Base-by-base conservation (phyloP, 73 alveolate species). In the Paramecium pentaurelia region DNA sequence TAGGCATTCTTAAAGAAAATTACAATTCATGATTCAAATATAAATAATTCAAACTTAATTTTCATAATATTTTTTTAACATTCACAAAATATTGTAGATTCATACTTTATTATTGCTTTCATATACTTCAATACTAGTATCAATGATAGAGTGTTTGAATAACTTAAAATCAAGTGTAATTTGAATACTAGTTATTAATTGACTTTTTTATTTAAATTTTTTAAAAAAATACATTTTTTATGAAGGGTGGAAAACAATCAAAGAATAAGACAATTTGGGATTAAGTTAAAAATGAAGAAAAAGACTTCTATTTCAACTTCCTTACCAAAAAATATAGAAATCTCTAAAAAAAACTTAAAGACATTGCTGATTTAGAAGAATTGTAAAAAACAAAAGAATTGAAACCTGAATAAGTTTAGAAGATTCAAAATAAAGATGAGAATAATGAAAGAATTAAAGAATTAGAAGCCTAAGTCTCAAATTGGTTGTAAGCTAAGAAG, bases 231-330 rank as follows among this genome's bases (percentile, higher is more conserved):
- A 25, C 77, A 64, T 64, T 25, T 64, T 64, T 64, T 64, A 64
- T 64, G 84, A 64, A 64, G 84, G 84, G 84, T 64, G 84, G 45
- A 32, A 64, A 64, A 64, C 84, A 64, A 64, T 64, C 42, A 64
- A 64, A 64, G 84, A 64, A 7, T 64, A 64, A 64, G 47, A 32
- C 84, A 27, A 64, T 64, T 64, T 64, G 84, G 84, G 84, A 64
- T 64, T 34, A 64, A 64, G 84, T 64, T 34, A 64, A 28, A 28
- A 64, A 64, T 64, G 84, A 64, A 64, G 84, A 64, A 28, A 64
- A 34, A 64, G 84, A 64, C 84, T 64, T 64, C 84, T 64, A 64
- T 34, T 64, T 32, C 22, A 64, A 64, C 84, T 64, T 32, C 47
- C 84, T 64, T n/a, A 34, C 84, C 47, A 64, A 64, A 64, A 64